Conservation (phyloP, 176 grass and related monocot genomes). For the Calamus simplicifolius region DNA sequence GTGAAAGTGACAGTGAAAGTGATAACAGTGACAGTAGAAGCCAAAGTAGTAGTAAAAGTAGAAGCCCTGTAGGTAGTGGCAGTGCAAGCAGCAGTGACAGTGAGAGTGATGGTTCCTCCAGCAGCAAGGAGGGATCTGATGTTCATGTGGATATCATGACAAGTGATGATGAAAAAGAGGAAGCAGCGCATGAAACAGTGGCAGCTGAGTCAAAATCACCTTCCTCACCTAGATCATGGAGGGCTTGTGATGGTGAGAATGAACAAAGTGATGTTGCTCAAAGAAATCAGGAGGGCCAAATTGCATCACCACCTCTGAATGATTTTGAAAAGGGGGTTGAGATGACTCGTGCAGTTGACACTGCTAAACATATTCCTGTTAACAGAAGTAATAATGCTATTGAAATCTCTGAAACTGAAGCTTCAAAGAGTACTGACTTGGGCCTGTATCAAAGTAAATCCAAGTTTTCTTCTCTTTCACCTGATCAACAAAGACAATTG, state of each 20-base stretch:
- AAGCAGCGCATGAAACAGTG: constrained; percentile 30
- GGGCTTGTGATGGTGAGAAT: constrained; percentile 26
- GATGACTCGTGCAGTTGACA: constrained; percentile 8
- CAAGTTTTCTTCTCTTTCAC: constrained; percentile 23
- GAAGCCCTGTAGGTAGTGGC: constrained; percentile 45
- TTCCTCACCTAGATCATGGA: constrained; percentile 31
- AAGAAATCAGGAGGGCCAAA: constrained; percentile 42
- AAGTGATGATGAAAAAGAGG: constrained; percentile 67
- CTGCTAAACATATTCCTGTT: constrained; percentile 17
- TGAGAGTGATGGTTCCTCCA: constrained; percentile 82
- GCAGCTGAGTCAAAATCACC: constrained; percentile 50
- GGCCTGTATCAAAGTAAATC: constrained; percentile 18
- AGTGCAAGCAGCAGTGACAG: constrained; percentile 86
- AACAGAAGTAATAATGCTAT: constrained; percentile 19
- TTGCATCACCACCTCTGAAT: constrained; percentile 47
- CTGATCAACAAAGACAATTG: constrained; percentile 18
- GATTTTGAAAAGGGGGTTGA: constrained; percentile 39
- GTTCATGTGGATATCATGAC: constrained; percentile 78
- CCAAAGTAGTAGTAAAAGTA: constrained; percentile 46
- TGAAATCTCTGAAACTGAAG: constrained; percentile 31
- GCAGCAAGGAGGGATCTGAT: constrained; percentile 88
- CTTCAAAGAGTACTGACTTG: constrained; percentile 11
- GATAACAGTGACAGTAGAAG: constrained; percentile 85
- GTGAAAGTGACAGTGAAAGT: constrained; percentile 87
- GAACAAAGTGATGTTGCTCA: constrained; percentile 39